phyloP scores from a whole-genome alignment of 2,329 filamentous ascomycete genomes.

The Colletotrichum horii region DNA sequence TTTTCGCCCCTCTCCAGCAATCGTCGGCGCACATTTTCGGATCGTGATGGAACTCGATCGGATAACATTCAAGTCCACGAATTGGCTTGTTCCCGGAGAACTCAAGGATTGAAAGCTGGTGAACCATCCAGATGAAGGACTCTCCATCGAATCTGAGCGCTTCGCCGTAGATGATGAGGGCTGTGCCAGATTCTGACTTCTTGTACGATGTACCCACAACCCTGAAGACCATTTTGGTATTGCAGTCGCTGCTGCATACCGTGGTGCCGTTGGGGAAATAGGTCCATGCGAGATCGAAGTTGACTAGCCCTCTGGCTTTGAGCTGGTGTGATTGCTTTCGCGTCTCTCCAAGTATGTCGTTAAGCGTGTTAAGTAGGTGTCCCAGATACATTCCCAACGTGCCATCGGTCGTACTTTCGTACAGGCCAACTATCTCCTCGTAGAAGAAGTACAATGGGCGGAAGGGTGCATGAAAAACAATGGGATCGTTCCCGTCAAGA shows the following conservation, averaged over 20 bases:
- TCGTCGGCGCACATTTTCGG: slow-evolving; percentile 31
- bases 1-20: slow-evolving; percentile 40
- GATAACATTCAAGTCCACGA: slow-evolving; percentile 42
- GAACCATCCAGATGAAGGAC: slow-evolving; percentile 44
- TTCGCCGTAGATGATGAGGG: slow-evolving; percentile 34
- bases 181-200: background rate
- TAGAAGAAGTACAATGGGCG: slow-evolving; percentile 48
- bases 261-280: slow-evolving; percentile 44
- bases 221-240: slow-evolving; percentile 46
- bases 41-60: slow-evolving; percentile 36
- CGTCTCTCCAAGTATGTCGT: slow-evolving; percentile 48
- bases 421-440: slow-evolving; percentile 42
- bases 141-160: slow-evolving; percentile 44
- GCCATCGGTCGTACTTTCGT: slow-evolving; percentile 28
- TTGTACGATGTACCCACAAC: slow-evolving; percentile 39
- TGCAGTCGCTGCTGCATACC: slow-evolving; percentile 42
- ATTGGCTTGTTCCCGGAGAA: slow-evolving; percentile 48
- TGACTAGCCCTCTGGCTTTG: slow-evolving; percentile 40
- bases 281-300: slow-evolving; percentile 48
- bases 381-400: slow-evolving; percentile 41
- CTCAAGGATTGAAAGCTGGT: slow-evolving; percentile 30
- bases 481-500: slow-evolving; percentile 40
- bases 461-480: slow-evolving; percentile 44
- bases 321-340: slow-evolving; percentile 40
- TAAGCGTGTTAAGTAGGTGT: slow-evolving; percentile 44